Evolutionary conservation across 768 basidiomycete species (phyloP), one percentile per base, ranked within the genome.

Genomic region (Artomyces pyxidatus): DNA sequence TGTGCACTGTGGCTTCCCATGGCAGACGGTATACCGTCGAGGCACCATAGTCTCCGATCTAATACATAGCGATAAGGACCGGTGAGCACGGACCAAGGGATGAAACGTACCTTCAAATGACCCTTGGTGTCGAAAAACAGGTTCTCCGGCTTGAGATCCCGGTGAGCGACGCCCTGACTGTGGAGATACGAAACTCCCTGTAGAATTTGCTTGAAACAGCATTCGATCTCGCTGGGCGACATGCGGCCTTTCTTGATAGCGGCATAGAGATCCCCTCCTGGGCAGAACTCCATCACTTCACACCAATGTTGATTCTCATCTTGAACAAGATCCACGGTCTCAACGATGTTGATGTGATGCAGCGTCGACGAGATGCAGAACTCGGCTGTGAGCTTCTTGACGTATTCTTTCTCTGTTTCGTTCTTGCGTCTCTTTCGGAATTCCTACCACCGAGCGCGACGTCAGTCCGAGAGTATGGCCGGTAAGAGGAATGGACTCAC

Each of bases 211-310:
- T 88, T 93, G 78, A 97, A 98, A 68, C 89, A 95, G 67, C 90
- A 95, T 66, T 97, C 95, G 55, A 95, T 91, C 68, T 95, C 91
- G 65, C 82, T 83, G 4, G 86, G 80, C 29, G 83, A 83, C 89
- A 96, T 93, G 56, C 77, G 79, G 50, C 95, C 95, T 67, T 90
- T 93, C 80, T 97, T 97, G 71, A 99, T 99, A 30, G 93, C 95
- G 23, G 94, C 94, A 64, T 99, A 99, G 29, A 99, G 75, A 69
- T 99, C 95, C 2, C 95, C 95, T 38, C 96, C 96, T 3, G 93
- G 93, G 62, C 95, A 99, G 64, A 92, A 99, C 66, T 98, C 96
- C 95, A 99, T 98, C 40, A 99, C 95, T 65, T 98, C 96, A 63
- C 95, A 99, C 95, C 95, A 99, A 61, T 92, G 84, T 54, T 90